Evolutionary conservation across 2,329 filamentous ascomycete species (phyloP).

Genomic region (Aspergillus sp.): DNA sequence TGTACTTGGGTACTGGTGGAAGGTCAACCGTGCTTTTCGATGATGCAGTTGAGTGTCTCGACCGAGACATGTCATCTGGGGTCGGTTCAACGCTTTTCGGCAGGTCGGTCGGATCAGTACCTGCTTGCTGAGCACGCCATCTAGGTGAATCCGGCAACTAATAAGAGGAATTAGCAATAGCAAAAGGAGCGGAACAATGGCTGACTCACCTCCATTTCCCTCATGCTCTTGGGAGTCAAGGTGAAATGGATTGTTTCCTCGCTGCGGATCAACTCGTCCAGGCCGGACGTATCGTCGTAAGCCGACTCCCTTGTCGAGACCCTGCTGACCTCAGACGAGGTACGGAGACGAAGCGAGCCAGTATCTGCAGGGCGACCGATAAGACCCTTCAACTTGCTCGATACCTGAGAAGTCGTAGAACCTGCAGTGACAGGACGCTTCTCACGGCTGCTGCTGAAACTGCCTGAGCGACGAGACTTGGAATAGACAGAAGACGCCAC

Average conservation of each 20-base stretch:
- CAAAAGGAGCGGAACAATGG: not conserved
- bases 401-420: conserved; percentile 44
- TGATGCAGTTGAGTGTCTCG: conserved; percentile 26
- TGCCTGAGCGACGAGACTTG: conserved; percentile 42
- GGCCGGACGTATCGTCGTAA: conserved; percentile 63
- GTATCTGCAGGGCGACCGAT: conserved; percentile 37
- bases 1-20: conserved; percentile 22
- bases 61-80: conserved; percentile 20
- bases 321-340: conserved; percentile 40
- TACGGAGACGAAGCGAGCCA: conserved; percentile 33
- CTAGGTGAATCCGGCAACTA: conserved; percentile 39
- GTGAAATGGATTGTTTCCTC: conserved; percentile 82
- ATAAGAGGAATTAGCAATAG: conserved; percentile 6
- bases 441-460: conserved; percentile 40
- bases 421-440: conserved; percentile 43
- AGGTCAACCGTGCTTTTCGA: conserved; percentile 21
- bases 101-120: conserved; percentile 43
- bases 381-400: conserved; percentile 46
- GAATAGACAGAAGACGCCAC: conserved; percentile 26
- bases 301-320: conserved; percentile 33
- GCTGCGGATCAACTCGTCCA: conserved; percentile 79
- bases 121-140: conserved; percentile 34
- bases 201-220: conserved; percentile 68
- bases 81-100: conserved; percentile 39
- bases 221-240: conserved; percentile 76